Base-by-base conservation (phyloP, 1,139 yeast genomes). In the Debaryomycetaceae sp. region DNA sequence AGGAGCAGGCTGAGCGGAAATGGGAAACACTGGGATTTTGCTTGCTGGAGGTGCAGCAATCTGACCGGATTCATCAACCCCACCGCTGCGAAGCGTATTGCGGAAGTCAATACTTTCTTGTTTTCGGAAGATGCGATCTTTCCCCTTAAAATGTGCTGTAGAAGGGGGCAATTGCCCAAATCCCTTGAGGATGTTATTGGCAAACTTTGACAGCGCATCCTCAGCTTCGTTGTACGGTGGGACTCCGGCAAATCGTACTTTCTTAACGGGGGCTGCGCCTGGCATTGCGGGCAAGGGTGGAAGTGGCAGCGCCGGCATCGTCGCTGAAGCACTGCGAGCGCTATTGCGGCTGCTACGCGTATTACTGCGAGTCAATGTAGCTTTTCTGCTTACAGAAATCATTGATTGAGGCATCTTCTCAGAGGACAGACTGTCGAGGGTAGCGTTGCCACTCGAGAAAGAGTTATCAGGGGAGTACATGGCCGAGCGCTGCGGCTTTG, bases 51-150 rank as follows among this genome's bases (percentile, higher is more conserved):
- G n/a, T n/a, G n/a, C n/a, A n/a, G n/a, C n/a, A n/a, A n/a, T n/a
- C n/a, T n/a, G n/a, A n/a, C n/a, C n/a, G n/a, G n/a, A n/a, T n/a
- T n/a, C n/a, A n/a, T n/a, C n/a, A n/a, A n/a, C n/a, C n/a, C n/a
- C n/a, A n/a, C n/a, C n/a, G n/a, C 10, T 2, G 55, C 47, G 15
- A 30, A 53, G 41, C 30, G 58, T 58, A 22, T 54, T 55, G 31
- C 55, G 58, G 39, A 70, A 69, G n/a, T 63, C 62, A 37, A 64
- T 38, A 33, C 77, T 72, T 41, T 71, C 77, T 38, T 72, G 76
- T 18, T 61, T 56, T 41, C 68, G 65, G 29, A 69, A 51, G 35
- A 58, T 40, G 32, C 58, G 64, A 31, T 69, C 74, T 39, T 64
- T 60, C 41, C 53, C 53, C 37, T 45, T 56, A 35, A 53, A 49